Base-by-base conservation (phyloP, 2,329 filamentous ascomycete genomes). In the Neopestalotiopsis rosae region DNA sequence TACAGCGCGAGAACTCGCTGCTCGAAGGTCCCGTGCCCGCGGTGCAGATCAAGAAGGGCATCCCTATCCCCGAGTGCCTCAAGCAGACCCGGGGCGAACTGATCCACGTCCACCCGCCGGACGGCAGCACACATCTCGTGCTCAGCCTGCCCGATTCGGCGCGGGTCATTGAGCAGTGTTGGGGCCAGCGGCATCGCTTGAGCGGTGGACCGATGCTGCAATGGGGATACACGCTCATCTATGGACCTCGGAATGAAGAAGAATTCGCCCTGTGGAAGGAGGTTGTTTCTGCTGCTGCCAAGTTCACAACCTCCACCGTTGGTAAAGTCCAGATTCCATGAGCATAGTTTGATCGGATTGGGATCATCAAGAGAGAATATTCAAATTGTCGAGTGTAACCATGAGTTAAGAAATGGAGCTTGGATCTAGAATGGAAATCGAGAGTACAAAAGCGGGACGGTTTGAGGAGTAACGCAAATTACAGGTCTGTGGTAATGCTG, bases 151-250 rank as follows among this genome's bases (percentile, higher is more conserved):
- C 58, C 14, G 68, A 69, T 49, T 68, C 65, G 65, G 57, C 56
- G 30, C n/a, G 30, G 7, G 66, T 68, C 14, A 68, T 69, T 24
- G 61, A 69, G 66, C 40, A 62, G 61, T 65, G 66, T 10, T 69
- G 68, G 68, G 68, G 68, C 13, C 65, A 69, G 66, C 14, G 68
- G 14, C 68, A 69, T 10, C 30, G 68, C 17, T 13, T 69, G 52
- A 67, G 68, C 28, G 68, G 68, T 10, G 58, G 67, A 30, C 52
- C 30, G 17, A 17, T 66, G 9, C 57, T 74, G 20, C 63, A 67
- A 28, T 73, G 72, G 71, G 71, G 72, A 1, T 74, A 74, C 24
- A 73, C 71, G 1, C 63, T 74, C 13, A 34, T 73, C 1, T 74
- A 74, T 28, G 72, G 70, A 9, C 72, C 72, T 30, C 49, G 70